Conservation (phyloP, 2,329 filamentous ascomycete species). For the Cordyceps fumosorosea region DNA sequence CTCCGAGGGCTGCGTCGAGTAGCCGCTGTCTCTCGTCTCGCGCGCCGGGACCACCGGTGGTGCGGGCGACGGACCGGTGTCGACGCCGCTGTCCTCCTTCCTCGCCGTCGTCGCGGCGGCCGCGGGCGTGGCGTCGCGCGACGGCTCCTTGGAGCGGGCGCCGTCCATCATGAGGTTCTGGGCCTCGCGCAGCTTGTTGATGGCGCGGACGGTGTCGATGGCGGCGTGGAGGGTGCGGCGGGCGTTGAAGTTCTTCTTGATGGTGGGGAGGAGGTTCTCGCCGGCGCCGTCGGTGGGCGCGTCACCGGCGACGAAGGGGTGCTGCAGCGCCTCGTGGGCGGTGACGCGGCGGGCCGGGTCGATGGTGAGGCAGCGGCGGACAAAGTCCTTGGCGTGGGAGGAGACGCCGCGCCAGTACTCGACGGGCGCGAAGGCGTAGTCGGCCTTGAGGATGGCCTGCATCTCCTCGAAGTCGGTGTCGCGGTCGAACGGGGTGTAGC, state of each 20-base stretch:
- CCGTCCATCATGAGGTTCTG: conserved; percentile 58
- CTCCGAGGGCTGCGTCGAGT: conserved; percentile 34
- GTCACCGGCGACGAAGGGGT: conserved; percentile 56
- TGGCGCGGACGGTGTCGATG: conserved; percentile 64
- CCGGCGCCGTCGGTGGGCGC: conserved; percentile 41
- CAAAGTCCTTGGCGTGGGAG: conserved; percentile 80
- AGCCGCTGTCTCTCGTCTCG: conserved; percentile 41
- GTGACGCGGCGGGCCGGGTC: conserved; percentile 85
- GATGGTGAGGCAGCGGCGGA: conserved; percentile 83
- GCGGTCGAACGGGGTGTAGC: conserved; percentile 96
- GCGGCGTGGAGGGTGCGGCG: conserved; percentile 62
- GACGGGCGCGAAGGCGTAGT: conserved; percentile 89
- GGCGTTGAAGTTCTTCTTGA: conserved; percentile 71
- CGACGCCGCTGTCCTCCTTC: conserved; percentile 42
- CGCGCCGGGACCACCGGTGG: not conserved
- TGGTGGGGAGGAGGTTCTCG: conserved; percentile 59
- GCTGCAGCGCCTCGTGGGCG: conserved; percentile 68
- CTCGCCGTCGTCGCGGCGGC: conserved; percentile 12
- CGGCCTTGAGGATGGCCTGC: conserved; percentile 94
- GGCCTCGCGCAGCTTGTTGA: conserved; percentile 63
- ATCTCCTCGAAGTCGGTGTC: conserved; percentile 98
- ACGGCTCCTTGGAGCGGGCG: conserved; percentile 44
- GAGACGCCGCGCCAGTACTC: conserved; percentile 98
- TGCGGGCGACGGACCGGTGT: conserved; percentile 20
- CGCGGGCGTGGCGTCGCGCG: conserved; percentile 24